Evolutionary conservation across 495 filamentous ascomycete species (phyloP), one percentile per base, ranked within the genome.

Genomic region (Aspergillus taichungensis): DNA sequence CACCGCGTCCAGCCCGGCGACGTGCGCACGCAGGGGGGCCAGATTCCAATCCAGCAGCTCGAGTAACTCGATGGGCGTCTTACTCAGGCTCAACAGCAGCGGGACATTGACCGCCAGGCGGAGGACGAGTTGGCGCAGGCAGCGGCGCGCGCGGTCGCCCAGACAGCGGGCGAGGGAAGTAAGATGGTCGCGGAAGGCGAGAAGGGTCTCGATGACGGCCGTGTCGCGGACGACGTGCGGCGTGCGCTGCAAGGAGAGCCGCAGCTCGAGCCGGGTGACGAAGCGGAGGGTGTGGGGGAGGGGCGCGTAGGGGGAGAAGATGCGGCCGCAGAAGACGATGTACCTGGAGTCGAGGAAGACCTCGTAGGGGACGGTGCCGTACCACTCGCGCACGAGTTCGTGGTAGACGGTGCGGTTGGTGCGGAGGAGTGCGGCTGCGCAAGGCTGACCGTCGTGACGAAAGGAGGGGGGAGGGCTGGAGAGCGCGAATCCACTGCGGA

Each of bases 261-360:
- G 29, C 9, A 47, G 30, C 8, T 34, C 37, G 30, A 47, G 13
- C n/a, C 30, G 41, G 2, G 40, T 37, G 9, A 47, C 45, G 37
- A 13, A 40, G 0, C 12, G 45, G 30, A 47, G 27, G 12, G 45
- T 47, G 4, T 37, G 36, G 0, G 45, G 45, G 6, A 47, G 36
- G 30, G 37, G 45, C 13, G 30, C 30, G 14, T 47, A 47, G 6
- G 45, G 37, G 10, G 45, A 32, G 24, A 47, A 34, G 37, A 41
- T 24, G 7, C 34, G 30, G 6, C 45, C 45, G 45, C 45, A 47
- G 45, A 47, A 47, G 30, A 47, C 37, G 37, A 47, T 47, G 31
- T 47, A 47, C 35, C 36, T 47, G 9, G 37, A 28, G 37, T 47
- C 45, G 6, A 47, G 29, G 30, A 40, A 13, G 11, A 47, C 37